Base-by-base conservation (phyloP, 1,284 basidiomycete genomes). In the Paramarasmius palmivorus region DNA sequence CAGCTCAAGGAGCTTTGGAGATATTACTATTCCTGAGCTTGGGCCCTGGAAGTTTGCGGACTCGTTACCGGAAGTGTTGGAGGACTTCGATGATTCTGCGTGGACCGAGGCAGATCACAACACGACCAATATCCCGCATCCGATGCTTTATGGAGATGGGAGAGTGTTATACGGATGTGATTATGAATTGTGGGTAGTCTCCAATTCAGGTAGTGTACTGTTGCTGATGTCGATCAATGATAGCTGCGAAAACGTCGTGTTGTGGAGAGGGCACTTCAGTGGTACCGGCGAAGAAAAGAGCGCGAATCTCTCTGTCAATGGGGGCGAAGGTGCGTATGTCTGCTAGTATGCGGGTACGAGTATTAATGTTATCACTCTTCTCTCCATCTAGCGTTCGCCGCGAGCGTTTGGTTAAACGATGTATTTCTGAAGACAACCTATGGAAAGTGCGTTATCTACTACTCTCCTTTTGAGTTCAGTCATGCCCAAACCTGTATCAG, bases 261-360 rank as follows among this genome's bases (percentile, higher is more conserved):
- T 93, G 9, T 93, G 89, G 89, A 78, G 90, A 44, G 91, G 91
- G 1, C 85, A 90, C 65, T 93, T 93, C 67, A 74, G 69, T 14
- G 80, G 78, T 1, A 83, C 78, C 0, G 82, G 82, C 5, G 63
- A 65, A 1, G 82, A 83, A 61, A 82, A 76, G 54, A 85, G 77
- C 22, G 79, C 85, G 12, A 87, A 88, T 57, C 67, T 93, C 7
- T 84, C 84, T 0, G 84, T 93, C 61, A 90, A 90, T 59, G 91
- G 91, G 10, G 90, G 91, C 19, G 75, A 82, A 75, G 86, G 89
- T 90, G 55, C n/a, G 29, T n/a, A 23, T 50, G 7, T 47, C 22
- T 3, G 34, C 14, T 10, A n/a, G 35, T 9, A 17, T 17, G 5
- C 14, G 26, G 9, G 7, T 19, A 20, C 14, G 17, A 38, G 23